A percentile compares a stretch with the other conserved stretches of the same genome.
phyloP scores from a whole-genome alignment of 768 basidiomycete species.

The Asterophora lycoperdoides region DNA sequence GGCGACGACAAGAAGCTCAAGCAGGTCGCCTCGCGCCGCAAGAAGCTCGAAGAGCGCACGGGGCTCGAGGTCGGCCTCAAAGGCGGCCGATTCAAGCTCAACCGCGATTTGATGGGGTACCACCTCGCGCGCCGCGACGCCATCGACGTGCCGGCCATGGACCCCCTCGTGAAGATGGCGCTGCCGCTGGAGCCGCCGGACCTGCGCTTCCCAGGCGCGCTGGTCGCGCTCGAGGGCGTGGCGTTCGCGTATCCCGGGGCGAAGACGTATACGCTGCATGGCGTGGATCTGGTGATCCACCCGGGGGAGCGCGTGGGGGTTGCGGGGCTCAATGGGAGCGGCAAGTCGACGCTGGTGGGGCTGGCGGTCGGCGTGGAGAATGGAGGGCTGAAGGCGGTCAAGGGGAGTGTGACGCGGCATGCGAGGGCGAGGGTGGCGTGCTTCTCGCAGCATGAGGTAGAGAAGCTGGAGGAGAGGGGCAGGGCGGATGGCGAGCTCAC shows the following conservation, averaged over 20 bases:
- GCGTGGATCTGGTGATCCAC: constrained; percentile 21
- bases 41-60: constrained; percentile 45
- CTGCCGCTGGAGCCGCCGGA: constrained; percentile 26
- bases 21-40: constrained; percentile 53
- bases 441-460: constrained; percentile 61
- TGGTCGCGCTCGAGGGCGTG: constrained; percentile 22
- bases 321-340: constrained; percentile 35
- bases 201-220: constrained; percentile 22
- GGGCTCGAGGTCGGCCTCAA: constrained; percentile 33
- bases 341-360: constrained; percentile 42
- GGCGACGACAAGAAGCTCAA: constrained; percentile 58
- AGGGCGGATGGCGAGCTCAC: constrained; percentile 22
- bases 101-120: constrained; percentile 46
- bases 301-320: constrained; percentile 24
- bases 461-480: constrained; percentile 34
- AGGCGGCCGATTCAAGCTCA: constrained; percentile 53
- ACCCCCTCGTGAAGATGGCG: constrained; percentile 30
- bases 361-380: constrained; percentile 10
- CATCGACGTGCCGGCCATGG: constrained; percentile 35
- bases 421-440: constrained; percentile 52
- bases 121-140: constrained; percentile 34
- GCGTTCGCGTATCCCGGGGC: constrained; percentile 20
- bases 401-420: constrained; percentile 49
- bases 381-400: constrained; percentile 31
- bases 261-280: constrained; percentile 16